Evolutionary conservation across 352 stramenopile species (phyloP).

Genomic region (Phytopythium sindhum): DNA sequence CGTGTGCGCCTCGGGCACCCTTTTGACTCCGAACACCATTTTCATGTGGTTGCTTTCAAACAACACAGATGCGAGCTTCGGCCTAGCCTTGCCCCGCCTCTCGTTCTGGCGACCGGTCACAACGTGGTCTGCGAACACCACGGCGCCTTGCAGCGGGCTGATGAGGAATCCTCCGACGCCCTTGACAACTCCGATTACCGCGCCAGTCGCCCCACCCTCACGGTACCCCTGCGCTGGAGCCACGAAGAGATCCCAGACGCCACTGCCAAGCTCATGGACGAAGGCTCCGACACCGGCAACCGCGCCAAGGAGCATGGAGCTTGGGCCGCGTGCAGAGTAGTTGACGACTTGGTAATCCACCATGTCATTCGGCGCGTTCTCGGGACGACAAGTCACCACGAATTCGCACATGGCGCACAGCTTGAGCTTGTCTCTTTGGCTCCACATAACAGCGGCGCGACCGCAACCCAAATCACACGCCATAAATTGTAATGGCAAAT

Average conservation of each 20-base stretch:
- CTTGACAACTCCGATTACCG: slow-evolving; percentile 56
- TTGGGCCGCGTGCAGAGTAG: slow-evolving; percentile 54
- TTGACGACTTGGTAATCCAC: slow-evolving; percentile 64
- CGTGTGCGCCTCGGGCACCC: slow-evolving; percentile 39
- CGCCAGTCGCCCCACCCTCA: slow-evolving; percentile 55
- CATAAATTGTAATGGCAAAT: slow-evolving; percentile 87
- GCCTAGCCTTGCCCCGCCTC: slow-evolving; percentile 22
- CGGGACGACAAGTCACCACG: slow-evolving; percentile 36
- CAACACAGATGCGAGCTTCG: slow-evolving; percentile 34
- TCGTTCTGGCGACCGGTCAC: slow-evolving; percentile 65
- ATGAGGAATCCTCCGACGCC: slow-evolving; percentile 51
- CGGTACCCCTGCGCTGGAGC: slow-evolving; percentile 56
- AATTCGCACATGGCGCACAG: slow-evolving; percentile 58
- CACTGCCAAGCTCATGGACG: slow-evolving; percentile 57
- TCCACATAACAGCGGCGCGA: slow-evolving; percentile 53
- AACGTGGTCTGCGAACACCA: slow-evolving; percentile 63
- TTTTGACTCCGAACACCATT: slow-evolving; percentile 34
- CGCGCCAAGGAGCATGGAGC: slow-evolving; percentile 46
- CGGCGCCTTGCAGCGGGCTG: slow-evolving; percentile 47
- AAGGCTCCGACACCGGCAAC: slow-evolving; percentile 53
- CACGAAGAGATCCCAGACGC: slow-evolving; percentile 61
- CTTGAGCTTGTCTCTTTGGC: slow-evolving; percentile 43
- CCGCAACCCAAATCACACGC: slow-evolving; percentile 46
- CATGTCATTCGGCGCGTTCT: slow-evolving; percentile 45
- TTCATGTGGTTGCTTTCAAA: slow-evolving; percentile 49